Base-by-base conservation (phyloP, 2,329 filamentous ascomycete genomes). In the Calonectria ilicicola region DNA sequence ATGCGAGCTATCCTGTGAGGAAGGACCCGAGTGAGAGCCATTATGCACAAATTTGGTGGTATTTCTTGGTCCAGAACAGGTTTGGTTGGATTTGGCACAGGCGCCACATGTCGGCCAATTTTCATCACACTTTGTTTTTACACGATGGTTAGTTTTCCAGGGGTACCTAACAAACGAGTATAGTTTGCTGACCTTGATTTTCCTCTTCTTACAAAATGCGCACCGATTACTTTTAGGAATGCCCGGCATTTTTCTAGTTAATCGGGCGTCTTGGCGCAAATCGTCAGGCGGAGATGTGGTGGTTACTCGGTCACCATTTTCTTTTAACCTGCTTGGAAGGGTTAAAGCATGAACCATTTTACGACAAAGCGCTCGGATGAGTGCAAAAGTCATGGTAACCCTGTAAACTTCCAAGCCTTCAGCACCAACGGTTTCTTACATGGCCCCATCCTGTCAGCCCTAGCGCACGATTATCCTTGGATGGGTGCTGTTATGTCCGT, bases 21-120 rank as follows among this genome's bases (percentile, higher is more conserved):
- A 19, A 46, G 15, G 38, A 19, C 23, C n/a, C 2, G 58, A 63
- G 15, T 63, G 58, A 14, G 38, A 2, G n/a, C 58, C 58, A 32
- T 46, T 63, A 46, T 63, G 58, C 38, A 63, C 58, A 12, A 63
- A 63, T 35, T 44, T 63, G 58, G 35, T 46, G 5, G 38, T 63
- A n/a, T 27, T 29, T 8, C 58, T 40, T 10, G 58, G 58, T 14
- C 58, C 38, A 46, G 58, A 63, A 32, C 58, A 63, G 19, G 40
- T 8, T 19, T 63, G 38, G 17, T 46, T 63, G 17, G 58, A 10
- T 19, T 46, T 63, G 58, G 58, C 23, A 63, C 58, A 63, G 15
- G 58, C 35, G 23, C 58, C 38, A 26, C 58, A 63, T 5, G 58
- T 63, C 29, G 58, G 58, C 58, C 58, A 63, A 26, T 63, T 63